A percentile compares a stretch with the other conserved stretches of the same genome.
Evolutionary conservation across 2,329 filamentous ascomycete genomes (phyloP).

Genomic region (Uncinocarpus reesii): DNA sequence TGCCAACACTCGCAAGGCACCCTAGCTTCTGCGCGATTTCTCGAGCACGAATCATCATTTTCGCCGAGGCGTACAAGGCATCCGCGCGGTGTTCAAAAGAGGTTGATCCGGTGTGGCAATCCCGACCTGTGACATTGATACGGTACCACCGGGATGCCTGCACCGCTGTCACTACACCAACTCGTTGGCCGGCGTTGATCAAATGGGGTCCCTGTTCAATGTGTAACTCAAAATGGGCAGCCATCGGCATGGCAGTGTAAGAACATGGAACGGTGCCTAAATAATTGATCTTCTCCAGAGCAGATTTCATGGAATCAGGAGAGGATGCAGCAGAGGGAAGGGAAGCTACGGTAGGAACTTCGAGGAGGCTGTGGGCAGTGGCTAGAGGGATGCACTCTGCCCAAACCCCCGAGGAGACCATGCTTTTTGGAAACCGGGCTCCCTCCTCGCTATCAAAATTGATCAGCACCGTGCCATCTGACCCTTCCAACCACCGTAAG

Average conservation of each 20-base stretch:
- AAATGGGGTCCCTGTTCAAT: constrained; percentile 76
- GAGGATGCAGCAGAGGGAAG: constrained; percentile 41
- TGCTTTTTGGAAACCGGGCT: constrained; percentile 65
- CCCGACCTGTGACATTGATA: constrained; percentile 54
- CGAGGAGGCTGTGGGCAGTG: constrained; percentile 50
- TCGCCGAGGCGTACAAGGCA: constrained; percentile 55
- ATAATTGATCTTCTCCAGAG: constrained; percentile 63
- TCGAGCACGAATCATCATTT: constrained; percentile 57
- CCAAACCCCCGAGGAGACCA: constrained; percentile 68
- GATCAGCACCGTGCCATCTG: not conserved
- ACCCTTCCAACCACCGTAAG: not conserved
- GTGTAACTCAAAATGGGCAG: constrained; percentile 72
- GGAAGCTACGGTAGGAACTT: constrained; percentile 44
- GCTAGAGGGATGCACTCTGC: constrained; percentile 55
- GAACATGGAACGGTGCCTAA: constrained; percentile 50
- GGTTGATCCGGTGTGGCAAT: constrained; percentile 67
- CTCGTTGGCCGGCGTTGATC: constrained; percentile 51
- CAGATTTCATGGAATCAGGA: constrained; percentile 53
- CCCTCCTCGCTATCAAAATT: constrained; percentile 58
- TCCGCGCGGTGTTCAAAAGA: constrained; percentile 57
- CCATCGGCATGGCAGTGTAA: constrained; percentile 53
- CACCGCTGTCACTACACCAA: constrained; percentile 62
- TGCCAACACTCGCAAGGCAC: constrained; percentile 60
- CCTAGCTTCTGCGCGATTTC: constrained; percentile 49
- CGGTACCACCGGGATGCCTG: constrained; percentile 69